Evolutionary conservation across 2,329 filamentous ascomycete genomes (phyloP).

Genomic region (Magnaporthiopsis rhizophila): DNA sequence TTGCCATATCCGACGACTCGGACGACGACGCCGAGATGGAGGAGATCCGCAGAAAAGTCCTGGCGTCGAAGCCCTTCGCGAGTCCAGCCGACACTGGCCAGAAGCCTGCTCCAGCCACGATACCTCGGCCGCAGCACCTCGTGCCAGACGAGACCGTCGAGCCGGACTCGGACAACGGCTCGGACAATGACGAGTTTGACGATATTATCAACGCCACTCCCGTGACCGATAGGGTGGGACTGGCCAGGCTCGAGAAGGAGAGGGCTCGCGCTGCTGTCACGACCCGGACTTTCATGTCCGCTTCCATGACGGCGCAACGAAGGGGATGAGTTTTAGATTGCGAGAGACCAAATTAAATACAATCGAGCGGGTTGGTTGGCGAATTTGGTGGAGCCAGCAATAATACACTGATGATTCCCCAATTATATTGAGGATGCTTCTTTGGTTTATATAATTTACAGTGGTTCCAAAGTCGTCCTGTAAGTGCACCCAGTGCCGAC

Average conservation of each 20-base stretch:
- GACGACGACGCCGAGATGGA: conserved; percentile 76
- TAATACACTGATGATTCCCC: too few species aligned
- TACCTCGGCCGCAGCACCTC: conserved; percentile 47
- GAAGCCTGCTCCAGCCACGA: conserved; percentile 53
- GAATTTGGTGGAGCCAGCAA: too few species aligned
- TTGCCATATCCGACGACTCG: conserved; percentile 68
- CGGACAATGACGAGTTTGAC: conserved; percentile 75
- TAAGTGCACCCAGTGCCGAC: background rate
- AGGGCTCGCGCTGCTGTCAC: conserved; percentile 38
- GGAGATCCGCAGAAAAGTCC: conserved; percentile 79
- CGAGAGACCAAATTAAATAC: too few species aligned
- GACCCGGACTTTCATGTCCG: conserved; percentile 44
- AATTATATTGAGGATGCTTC: background rate
- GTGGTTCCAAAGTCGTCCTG: background rate
- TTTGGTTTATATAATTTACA: background rate
- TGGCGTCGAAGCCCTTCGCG: conserved; percentile 82
- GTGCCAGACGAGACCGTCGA: conserved; percentile 59
- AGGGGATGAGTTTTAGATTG: conserved; percentile 27
- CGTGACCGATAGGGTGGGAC: conserved; percentile 75
- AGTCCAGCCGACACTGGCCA: conserved; percentile 36
- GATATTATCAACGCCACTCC: conserved; percentile 88
- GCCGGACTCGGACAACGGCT: conserved; percentile 63
- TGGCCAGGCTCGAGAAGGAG: conserved; percentile 49
- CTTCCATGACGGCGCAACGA: conserved; percentile 38
- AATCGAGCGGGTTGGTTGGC: too few species aligned